Percentiles rank a stretch among this genome's conserved stretches.
phyloP scores from a whole-genome alignment of 495 filamentous ascomycete species.

The Penicillium chermesinum region DNA sequence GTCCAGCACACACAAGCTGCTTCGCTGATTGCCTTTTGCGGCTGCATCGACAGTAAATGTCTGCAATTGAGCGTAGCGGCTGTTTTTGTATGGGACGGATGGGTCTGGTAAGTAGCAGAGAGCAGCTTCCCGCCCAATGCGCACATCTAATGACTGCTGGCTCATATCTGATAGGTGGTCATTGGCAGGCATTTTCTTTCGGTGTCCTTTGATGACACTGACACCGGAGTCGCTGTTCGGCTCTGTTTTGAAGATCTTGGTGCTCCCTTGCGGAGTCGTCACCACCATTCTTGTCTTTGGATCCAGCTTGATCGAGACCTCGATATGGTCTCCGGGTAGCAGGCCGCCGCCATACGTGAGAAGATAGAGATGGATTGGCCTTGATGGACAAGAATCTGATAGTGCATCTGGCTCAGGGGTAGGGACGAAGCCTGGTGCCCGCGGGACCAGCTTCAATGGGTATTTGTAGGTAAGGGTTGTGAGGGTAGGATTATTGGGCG shows the following conservation, averaged over 20 bases:
- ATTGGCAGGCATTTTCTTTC: conserved; percentile 22
- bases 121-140: conserved; percentile 55
- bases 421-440: conserved; percentile 43
- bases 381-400: conserved; percentile 24
- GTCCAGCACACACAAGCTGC: conserved; percentile 74
- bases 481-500: conserved; percentile 65
- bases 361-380: conserved; percentile 67
- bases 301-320: conserved; percentile 63
- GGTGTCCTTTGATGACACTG: conserved; percentile 27
- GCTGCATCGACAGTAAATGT: conserved; percentile 61
- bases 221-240: conserved; percentile 25
- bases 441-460: conserved; percentile 85
- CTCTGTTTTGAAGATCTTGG: conserved; percentile 85
- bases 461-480: conserved; percentile 81
- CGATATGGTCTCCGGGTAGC: conserved; percentile 76
- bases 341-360: conserved; percentile 94
- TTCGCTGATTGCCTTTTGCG: conserved; percentile 35
- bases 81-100: conserved; percentile 77
- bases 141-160: conserved; percentile 62
- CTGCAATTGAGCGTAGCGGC: conserved; percentile 77
- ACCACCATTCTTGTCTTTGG: conserved; percentile 65
- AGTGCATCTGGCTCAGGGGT: conserved; percentile 22
- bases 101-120: conserved; percentile 94
- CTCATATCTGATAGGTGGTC: conserved; percentile 47
- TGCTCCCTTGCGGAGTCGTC: conserved; percentile 84